phyloP scores from a whole-genome alignment of 169 alveolate species.

The Blepharisma undulans region DNA sequence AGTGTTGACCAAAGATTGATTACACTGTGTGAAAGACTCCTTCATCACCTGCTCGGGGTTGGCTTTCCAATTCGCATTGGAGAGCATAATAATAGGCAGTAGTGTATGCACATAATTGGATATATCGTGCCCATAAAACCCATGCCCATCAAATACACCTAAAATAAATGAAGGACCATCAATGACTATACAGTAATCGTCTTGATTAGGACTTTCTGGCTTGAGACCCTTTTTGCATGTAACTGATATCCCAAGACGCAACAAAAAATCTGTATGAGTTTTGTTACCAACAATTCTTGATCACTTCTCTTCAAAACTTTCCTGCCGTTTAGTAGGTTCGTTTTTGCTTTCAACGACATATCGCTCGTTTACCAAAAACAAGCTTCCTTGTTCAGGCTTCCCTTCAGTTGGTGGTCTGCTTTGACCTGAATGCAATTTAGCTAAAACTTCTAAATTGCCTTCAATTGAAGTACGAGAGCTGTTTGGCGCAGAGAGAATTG shows the following conservation, averaged over 20 bases:
- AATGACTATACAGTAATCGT: slow-evolving; percentile 25
- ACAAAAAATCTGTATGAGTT: neutral
- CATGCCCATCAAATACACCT: slow-evolving; percentile 86
- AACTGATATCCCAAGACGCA: neutral
- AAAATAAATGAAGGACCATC: slow-evolving; percentile 31
- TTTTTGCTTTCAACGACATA: neutral
- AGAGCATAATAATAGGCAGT: slow-evolving; percentile 38
- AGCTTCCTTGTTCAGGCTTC: neutral
- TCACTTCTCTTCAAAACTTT: slow-evolving; percentile 38
- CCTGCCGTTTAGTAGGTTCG: neutral
- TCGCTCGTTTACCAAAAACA: neutral
- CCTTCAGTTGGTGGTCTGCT: neutral
- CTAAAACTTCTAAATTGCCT: neutral
- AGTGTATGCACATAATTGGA: slow-evolving; percentile 43
- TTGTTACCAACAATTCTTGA: neutral
- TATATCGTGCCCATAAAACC: slow-evolving; percentile 76
- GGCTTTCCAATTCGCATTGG: neutral
- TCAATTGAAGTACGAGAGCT: neutral
- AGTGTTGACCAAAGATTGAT: neutral
- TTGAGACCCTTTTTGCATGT: slow-evolving; percentile 42
- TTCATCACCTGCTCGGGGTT: slow-evolving; percentile 37
- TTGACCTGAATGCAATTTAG: neutral
- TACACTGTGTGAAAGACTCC: neutral
- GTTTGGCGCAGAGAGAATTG: neutral
- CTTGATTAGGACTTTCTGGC: slow-evolving; percentile 44